Percentiles rank a stretch among this genome's conserved stretches.
Evolutionary conservation across 768 basidiomycete species (phyloP).

Genomic region (Lactarius indigo): DNA sequence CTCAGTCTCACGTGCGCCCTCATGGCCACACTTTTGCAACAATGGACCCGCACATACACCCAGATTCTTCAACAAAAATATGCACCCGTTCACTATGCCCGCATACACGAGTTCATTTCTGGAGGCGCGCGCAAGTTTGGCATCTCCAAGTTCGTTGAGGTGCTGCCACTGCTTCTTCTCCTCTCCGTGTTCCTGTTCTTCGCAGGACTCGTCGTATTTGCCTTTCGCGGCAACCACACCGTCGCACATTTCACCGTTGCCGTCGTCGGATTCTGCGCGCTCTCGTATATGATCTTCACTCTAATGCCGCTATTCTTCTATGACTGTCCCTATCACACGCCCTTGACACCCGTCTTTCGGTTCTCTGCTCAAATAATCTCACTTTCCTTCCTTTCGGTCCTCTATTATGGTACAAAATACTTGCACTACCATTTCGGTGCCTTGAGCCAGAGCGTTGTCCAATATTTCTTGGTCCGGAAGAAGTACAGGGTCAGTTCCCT

Average conservation of each 20-base stretch:
- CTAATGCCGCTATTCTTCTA: neutral
- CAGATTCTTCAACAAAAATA: slow-evolving; percentile 1
- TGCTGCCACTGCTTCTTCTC: slow-evolving; percentile 4
- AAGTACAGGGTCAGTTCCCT: neutral
- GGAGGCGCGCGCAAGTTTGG: slow-evolving; percentile 1
- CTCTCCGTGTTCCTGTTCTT: slow-evolving; percentile 17
- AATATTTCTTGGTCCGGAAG: neutral
- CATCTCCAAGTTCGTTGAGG: slow-evolving; percentile 1
- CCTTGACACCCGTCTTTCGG: neutral
- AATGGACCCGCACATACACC: slow-evolving; percentile 10
- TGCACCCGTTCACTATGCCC: slow-evolving; percentile 3
- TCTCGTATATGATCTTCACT: neutral
- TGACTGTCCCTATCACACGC: slow-evolving; percentile 11
- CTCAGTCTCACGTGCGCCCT: slow-evolving; percentile 14
- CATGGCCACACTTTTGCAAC: slow-evolving; percentile 14
- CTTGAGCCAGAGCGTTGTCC: neutral
- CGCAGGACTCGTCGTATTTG: slow-evolving; percentile 11
- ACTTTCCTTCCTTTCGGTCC: neutral
- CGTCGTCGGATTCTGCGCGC: slow-evolving; percentile 1
- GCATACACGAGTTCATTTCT: slow-evolving; percentile 3
- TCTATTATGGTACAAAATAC: neutral
- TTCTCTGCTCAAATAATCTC: neutral
- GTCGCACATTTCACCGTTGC: neutral
- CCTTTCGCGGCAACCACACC: neutral
- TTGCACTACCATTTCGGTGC: neutral